Evolutionary conservation across 257 asterid genomes (phyloP).

Genomic region (Salvia hispanica): DNA sequence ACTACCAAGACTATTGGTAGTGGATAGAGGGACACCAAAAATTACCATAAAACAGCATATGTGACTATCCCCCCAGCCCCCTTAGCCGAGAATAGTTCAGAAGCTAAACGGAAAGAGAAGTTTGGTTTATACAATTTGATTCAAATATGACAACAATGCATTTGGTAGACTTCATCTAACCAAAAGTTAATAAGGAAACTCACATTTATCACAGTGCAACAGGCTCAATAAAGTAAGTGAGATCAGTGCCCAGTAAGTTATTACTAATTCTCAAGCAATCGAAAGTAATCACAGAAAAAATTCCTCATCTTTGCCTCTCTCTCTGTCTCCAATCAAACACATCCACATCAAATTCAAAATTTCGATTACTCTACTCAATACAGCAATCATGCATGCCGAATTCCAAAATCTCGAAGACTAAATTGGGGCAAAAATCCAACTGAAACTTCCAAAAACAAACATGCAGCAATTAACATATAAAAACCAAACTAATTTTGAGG

Average conservation of each 20-base stretch:
- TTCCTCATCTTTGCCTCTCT: neutral
- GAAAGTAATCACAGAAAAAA: neutral
- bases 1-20: too few relatives aligned
- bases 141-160: too few relatives aligned
- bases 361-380: neutral
- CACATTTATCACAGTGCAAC: neutral
- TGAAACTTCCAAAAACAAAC: neutral
- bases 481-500: neutral
- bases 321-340: neutral
- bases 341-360: neutral
- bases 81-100: neutral
- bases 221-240: neutral
- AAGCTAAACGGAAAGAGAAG: neutral
- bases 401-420: neutral
- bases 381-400: constrained; percentile 12
- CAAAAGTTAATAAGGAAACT: neutral
- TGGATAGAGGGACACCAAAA: neutral
- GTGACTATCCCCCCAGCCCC: neutral
- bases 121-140: too few relatives aligned
- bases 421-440: neutral
- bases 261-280: neutral
- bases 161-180: too few relatives aligned
- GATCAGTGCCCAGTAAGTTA: neutral
- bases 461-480: constrained; percentile 8
- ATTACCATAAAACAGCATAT: neutral